phyloP scores from a whole-genome alignment of 495 filamentous ascomycete species.

The Acidomyces sp. region DNA sequence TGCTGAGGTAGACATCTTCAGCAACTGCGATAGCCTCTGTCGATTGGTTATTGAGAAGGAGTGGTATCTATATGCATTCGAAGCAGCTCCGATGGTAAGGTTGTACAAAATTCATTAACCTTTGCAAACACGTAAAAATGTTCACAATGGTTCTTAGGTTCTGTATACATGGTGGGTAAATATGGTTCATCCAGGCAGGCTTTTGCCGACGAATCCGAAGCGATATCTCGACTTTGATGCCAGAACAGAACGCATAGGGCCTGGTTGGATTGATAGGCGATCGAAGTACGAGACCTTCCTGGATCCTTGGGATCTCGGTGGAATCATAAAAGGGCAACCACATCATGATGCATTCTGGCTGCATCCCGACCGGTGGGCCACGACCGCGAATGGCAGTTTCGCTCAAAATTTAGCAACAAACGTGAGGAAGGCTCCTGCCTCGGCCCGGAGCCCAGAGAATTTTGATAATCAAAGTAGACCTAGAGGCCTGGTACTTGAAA shows the following conservation, averaged over 20 bases:
- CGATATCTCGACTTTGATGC: conserved; percentile 25
- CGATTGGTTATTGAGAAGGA: conserved; percentile 23
- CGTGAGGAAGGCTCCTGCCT: not conserved
- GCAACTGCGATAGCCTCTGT: conserved; percentile 14
- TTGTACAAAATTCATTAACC: no score
- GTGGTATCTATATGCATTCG: conserved; percentile 30
- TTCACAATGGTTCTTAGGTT: no score
- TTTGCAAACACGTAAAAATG: no score
- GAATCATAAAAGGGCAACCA: conserved; percentile 21
- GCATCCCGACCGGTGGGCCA: conserved; percentile 3
- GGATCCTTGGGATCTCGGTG: conserved; percentile 27
- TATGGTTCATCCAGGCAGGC: conserved; percentile 24
- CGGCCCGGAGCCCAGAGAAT: no score
- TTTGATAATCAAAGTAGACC: no score
- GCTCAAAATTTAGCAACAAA: conserved; percentile 5
- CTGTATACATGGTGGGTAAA: conserved; percentile 27
- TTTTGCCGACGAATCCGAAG: conserved; percentile 20
- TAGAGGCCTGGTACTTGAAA: no score
- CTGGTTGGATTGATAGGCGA: conserved; percentile 26
- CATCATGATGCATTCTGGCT: conserved; percentile 26
- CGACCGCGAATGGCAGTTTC: conserved; percentile 3
- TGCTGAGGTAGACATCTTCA: conserved; percentile 19
- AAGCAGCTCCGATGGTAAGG: conserved; percentile 29
- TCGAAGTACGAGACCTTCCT: conserved; percentile 20
- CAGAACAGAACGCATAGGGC: conserved; percentile 23